Percentiles rank a stretch among this genome's conserved stretches.
Evolutionary conservation across 2,329 filamentous ascomycete genomes (phyloP).

Genomic region (Ophiostoma montium): DNA sequence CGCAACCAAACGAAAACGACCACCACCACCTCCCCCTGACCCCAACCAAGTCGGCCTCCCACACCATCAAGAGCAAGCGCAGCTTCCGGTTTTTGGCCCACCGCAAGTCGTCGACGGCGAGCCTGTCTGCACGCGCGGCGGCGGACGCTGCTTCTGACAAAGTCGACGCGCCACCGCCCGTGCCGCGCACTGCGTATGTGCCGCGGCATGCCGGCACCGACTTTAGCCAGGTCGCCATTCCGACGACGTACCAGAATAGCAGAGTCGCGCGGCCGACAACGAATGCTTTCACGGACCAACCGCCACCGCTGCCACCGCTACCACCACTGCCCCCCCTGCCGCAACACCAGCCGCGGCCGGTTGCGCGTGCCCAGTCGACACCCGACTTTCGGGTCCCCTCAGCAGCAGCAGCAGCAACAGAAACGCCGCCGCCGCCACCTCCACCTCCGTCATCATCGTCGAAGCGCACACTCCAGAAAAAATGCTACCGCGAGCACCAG

Average conservation of each 20-base stretch:
- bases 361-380: neutral
- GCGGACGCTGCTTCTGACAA: neutral
- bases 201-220: constrained; percentile 10
- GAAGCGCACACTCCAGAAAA: too few relatives aligned
- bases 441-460: neutral
- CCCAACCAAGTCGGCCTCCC: neutral
- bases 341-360: neutral
- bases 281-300: too few relatives aligned
- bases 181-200: constrained; percentile 4
- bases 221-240: constrained; percentile 5
- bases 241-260: constrained; percentile 6
- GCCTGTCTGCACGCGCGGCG: neutral
- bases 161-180: too few relatives aligned
- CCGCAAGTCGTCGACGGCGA: neutral
- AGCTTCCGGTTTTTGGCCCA: constrained; percentile 1
- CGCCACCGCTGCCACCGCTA: neutral
- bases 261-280: too few relatives aligned
- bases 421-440: neutral
- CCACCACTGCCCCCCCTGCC: neutral
- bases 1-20: neutral
- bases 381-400: neutral
- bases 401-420: too few relatives aligned
- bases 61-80: neutral
- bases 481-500: neutral
- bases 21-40: neutral